phyloP scores from a whole-genome alignment of 2,329 filamentous ascomycete genomes.

The Verticillium alfalfae region DNA sequence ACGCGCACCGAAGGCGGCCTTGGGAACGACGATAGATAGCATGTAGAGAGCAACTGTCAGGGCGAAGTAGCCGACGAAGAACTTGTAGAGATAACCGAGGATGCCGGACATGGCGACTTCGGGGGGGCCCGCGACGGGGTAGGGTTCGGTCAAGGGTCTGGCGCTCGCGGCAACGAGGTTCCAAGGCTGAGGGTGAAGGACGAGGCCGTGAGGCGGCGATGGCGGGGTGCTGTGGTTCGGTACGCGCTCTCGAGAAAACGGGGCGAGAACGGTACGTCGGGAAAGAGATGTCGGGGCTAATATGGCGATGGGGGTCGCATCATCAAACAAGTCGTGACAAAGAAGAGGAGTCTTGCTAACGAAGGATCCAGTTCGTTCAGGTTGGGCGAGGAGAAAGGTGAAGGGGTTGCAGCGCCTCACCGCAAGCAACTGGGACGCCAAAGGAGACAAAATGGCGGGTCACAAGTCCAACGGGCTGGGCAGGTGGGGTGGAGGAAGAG shows the following conservation, averaged over 20 bases:
- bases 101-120: slow-evolving; percentile 26
- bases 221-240: neutral
- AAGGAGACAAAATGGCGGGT: neutral
- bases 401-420: neutral
- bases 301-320: slow-evolving; percentile 3
- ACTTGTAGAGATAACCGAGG: slow-evolving; percentile 34
- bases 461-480: neutral
- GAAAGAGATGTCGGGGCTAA: neutral
- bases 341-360: slow-evolving; percentile 1
- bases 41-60: slow-evolving; percentile 55
- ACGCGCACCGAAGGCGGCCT: slow-evolving; percentile 64
- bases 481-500: neutral
- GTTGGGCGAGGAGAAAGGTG: neutral
- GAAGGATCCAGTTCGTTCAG: slow-evolving; percentile 4
- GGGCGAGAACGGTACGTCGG: neutral
- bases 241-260: neutral
- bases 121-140: neutral
- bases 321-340: slow-evolving; percentile 3
- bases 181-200: neutral
- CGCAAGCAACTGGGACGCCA: neutral
- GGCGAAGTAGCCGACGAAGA: slow-evolving; percentile 44
- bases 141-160: neutral
- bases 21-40: slow-evolving; percentile 51
- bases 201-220: neutral
- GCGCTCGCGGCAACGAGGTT: neutral